phyloP scores from a whole-genome alignment of 2,329 filamentous ascomycete species.

The Lithohypha guttulata region DNA sequence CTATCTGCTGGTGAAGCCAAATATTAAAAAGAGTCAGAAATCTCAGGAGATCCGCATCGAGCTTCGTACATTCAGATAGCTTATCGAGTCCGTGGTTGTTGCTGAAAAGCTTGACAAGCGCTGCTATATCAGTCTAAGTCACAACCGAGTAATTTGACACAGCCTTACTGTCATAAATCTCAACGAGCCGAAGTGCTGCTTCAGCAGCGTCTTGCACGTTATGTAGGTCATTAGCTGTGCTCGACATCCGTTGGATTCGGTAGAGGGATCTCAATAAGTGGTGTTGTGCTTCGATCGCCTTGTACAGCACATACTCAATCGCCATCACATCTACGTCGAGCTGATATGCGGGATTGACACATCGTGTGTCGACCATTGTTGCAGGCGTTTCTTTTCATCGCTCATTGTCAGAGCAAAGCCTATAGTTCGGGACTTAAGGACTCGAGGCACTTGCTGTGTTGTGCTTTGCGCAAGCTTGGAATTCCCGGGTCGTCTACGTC shows the following conservation, averaged over 20 bases:
- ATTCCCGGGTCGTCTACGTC: too few species aligned
- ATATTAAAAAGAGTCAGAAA: conserved; percentile 14
- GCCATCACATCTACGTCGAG: conserved; percentile 22
- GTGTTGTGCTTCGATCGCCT: conserved; percentile 15
- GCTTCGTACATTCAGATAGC: not conserved
- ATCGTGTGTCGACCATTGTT: conserved; percentile 17
- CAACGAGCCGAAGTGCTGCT: conserved; percentile 1
- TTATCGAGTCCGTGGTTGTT: conserved; percentile 10
- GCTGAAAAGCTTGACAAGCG: conserved; percentile 13
- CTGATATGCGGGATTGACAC: conserved; percentile 17
- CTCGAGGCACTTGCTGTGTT: too few species aligned
- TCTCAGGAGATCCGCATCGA: conserved; percentile 14
- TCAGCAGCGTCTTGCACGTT: not conserved
- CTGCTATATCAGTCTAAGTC: too few species aligned
- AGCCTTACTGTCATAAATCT: conserved; percentile 7
- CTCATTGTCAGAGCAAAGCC: conserved; percentile 1
- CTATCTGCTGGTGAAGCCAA: not conserved
- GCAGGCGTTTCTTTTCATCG: not conserved
- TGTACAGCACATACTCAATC: conserved; percentile 21
- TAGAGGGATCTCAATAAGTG: not conserved
- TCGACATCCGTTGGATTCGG: not conserved
- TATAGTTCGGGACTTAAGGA: not conserved
- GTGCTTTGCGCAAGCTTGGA: too few species aligned
- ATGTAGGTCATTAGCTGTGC: not conserved
- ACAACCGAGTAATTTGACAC: too few species aligned